phyloP scores from a whole-genome alignment of 441 rosid species.

The Kokia cookei region DNA sequence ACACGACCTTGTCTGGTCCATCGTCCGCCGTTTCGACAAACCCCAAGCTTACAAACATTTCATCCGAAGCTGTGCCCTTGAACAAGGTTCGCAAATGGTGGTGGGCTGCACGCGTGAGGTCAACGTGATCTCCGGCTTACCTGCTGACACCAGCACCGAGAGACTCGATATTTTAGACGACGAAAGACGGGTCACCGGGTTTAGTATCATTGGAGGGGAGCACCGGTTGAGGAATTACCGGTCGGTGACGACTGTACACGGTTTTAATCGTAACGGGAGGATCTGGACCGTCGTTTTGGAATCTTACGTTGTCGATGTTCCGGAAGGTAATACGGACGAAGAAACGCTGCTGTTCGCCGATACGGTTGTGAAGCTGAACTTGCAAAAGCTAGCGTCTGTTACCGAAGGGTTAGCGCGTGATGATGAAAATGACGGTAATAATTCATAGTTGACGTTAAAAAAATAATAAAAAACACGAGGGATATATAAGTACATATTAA shows the following conservation, averaged over 20 bases:
- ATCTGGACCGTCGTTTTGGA: slow-evolving; percentile 46
- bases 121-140: slow-evolving; percentile 52
- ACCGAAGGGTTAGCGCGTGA: slow-evolving; percentile 35
- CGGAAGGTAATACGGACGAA: slow-evolving; percentile 59
- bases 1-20: slow-evolving; percentile 43
- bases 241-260: slow-evolving; percentile 53
- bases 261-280: slow-evolving; percentile 29
- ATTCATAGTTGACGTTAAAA: slow-evolving; percentile 3
- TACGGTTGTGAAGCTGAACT: slow-evolving; percentile 54
- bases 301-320: slow-evolving; percentile 58
- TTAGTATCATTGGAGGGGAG: slow-evolving; percentile 56
- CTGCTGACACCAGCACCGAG: slow-evolving; percentile 59
- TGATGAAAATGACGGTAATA: slow-evolving; percentile 9
- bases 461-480: no score
- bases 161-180: slow-evolving; percentile 53
- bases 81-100: slow-evolving; percentile 23
- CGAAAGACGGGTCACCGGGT: slow-evolving; percentile 35
- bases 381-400: slow-evolving; percentile 48
- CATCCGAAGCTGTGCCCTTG: slow-evolving; percentile 47
- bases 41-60: slow-evolving; percentile 69
- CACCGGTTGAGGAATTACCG: slow-evolving; percentile 56
- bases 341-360: slow-evolving; percentile 61
- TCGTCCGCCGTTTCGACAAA: slow-evolving; percentile 49
- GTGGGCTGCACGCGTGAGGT: slow-evolving; percentile 54
- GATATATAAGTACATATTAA: background rate